Base-by-base conservation (phyloP, 768 basidiomycete species). In the Strobilomyces confusus region DNA sequence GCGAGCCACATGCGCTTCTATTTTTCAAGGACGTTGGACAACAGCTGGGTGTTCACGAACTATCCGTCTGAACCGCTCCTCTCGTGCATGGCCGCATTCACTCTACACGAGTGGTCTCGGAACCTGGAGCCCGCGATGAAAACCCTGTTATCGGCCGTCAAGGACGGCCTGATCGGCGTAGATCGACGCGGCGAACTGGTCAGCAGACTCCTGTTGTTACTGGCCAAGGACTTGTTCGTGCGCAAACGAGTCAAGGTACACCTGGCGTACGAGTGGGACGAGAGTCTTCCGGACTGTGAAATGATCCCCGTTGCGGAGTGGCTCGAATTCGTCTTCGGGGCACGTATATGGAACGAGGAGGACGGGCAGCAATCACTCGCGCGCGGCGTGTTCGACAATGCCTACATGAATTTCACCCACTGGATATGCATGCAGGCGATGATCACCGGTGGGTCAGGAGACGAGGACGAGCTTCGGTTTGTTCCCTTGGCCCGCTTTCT, bases 1-100 rank as follows among this genome's bases (percentile, higher is more conserved):
- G 52, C 52, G 26, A 61, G 52, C 11, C 49, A 64, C 25, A 51
- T 61, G 1, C 59, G 54, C 1, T 20, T 56, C 8, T 64, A 52
- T 25, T 49, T 47, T 30, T 23, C 32, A 32, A 54, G 29, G 2
- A 56, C 56, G n/a, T n/a, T 41, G 50, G 51, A 55, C 32, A 4
- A 26, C 26, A 26, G 5, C 8, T 26, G 5, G 26, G 8, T 26
- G 26, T 26, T 26, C 26, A 26, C 26, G 26, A 4, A 4, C 26
- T 26, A 26, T 26, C 26, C 26, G 26, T 26, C 26, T 4, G 26
- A 26, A 26, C 26, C 26, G 26, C 26, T 26, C 26, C 26, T 26
- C 26, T 26, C 26, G 8, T 26, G 26, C 26, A 36, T 44, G 17
- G 53, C 58, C 1, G 55, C 55, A n/a, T 19, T 3, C 9, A 5